These are phyloP conservation scores for Vigna unguiculata DNA, from an alignment of 306 rosid genomes.

Conservation along the genomic window DNA sequence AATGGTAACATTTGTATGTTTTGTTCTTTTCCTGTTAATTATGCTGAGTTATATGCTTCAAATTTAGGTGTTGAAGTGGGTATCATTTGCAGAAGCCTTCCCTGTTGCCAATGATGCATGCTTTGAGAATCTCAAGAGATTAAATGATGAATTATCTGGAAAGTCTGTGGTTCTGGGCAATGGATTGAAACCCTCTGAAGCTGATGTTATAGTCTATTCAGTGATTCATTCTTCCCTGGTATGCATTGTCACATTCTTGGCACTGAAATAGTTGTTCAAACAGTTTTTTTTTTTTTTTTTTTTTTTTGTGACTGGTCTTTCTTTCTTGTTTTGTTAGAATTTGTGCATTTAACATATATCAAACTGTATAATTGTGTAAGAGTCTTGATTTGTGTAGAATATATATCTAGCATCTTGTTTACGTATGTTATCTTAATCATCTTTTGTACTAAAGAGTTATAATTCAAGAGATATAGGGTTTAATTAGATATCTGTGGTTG, in stretches of 20 bases:
- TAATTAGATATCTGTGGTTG: constrained; percentile 51
- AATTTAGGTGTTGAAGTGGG: constrained; percentile 76
- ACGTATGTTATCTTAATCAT: constrained; percentile 7
- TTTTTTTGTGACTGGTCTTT: neutral
- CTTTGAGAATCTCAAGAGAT: constrained; percentile 65
- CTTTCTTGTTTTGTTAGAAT: neutral
- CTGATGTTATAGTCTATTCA: constrained; percentile 79
- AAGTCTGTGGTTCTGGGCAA: constrained; percentile 77
- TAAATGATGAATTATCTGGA: constrained; percentile 66
- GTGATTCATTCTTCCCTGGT: constrained; percentile 81
- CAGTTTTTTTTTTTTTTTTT: neutral
- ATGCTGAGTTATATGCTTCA: constrained; percentile 27
- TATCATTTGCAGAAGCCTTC: constrained; percentile 70
- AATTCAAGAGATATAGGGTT: constrained; percentile 26
- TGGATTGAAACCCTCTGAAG: constrained; percentile 78
- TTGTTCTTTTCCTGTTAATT: constrained; percentile 10
- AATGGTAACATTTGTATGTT: neutral
- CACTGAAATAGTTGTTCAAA: constrained; percentile 25
- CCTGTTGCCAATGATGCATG: constrained; percentile 56
- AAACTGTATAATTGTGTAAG: neutral
- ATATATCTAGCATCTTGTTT: constrained; percentile 29
- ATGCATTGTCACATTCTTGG: constrained; percentile 33
- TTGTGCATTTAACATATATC: constrained; percentile 17
- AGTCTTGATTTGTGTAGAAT: constrained; percentile 27
- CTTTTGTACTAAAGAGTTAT: constrained; percentile 25